phyloP scores from a whole-genome alignment of 495 filamentous ascomycete species.

The Rhypophila decipiens region DNA sequence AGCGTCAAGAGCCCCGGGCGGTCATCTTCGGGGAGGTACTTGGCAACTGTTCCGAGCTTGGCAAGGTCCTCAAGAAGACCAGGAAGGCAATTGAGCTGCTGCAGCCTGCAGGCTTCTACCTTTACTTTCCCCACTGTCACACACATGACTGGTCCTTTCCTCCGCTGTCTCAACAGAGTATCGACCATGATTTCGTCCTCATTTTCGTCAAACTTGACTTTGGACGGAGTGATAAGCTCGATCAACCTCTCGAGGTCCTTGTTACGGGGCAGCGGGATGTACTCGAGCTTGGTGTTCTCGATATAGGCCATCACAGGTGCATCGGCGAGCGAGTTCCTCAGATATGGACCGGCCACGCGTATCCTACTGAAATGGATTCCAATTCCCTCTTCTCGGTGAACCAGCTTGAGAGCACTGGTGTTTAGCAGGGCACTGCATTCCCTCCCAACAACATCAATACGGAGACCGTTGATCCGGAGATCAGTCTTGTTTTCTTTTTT shows the following conservation, averaged over 20 bases:
- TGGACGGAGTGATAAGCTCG: conserved; percentile 82
- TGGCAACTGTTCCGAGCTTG: conserved; percentile 78
- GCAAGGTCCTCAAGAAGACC: conserved; percentile 69
- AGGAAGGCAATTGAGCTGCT: conserved; percentile 57
- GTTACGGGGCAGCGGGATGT: conserved; percentile 63
- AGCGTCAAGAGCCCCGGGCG: conserved; percentile 82
- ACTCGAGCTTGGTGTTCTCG: conserved; percentile 65
- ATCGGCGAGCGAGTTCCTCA: conserved; percentile 40
- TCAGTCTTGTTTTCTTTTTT: conserved; percentile 60
- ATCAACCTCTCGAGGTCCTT: conserved; percentile 76
- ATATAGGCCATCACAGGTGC: conserved; percentile 48
- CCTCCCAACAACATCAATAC: conserved; percentile 66
- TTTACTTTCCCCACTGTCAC: conserved; percentile 57
- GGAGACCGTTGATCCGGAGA: conserved; percentile 67
- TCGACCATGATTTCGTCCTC: conserved; percentile 90
- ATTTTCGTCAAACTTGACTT: conserved; percentile 82
- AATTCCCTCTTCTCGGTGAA: conserved; percentile 61
- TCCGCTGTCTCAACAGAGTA: conserved; percentile 80
- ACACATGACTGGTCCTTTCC: conserved; percentile 80
- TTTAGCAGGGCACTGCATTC: conserved; percentile 66
- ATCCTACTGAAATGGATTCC: conserved; percentile 70
- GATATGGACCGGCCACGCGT: conserved; percentile 62
- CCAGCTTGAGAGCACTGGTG: conserved; percentile 73
- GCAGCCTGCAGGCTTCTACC: conserved; percentile 49
- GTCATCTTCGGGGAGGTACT: conserved; percentile 94